Conservation (phyloP, 2,329 filamentous ascomycete genomes). For the Epichloe coenophiala region DNA sequence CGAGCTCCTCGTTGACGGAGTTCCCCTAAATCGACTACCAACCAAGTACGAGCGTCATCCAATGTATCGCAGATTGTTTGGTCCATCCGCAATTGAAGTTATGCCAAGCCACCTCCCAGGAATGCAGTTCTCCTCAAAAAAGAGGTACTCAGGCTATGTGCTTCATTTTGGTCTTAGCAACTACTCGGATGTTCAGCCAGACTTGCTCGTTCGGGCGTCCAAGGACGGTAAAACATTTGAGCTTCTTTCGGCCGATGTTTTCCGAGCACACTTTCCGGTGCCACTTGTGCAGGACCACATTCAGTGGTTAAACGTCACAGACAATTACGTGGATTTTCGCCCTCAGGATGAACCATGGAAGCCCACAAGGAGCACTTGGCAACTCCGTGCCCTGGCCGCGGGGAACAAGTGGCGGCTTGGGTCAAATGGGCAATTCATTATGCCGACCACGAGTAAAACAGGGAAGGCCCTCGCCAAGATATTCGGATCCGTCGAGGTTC, state of each 20-base stretch:
- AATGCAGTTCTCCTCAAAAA: constrained; percentile 28
- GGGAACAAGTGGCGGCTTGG: background rate
- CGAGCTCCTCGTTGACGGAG: constrained; percentile 37
- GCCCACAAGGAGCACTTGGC: background rate
- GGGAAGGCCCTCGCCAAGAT: background rate
- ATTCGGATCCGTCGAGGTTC: background rate
- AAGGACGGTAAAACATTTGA: constrained; percentile 9
- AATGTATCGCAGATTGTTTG: constrained; percentile 9
- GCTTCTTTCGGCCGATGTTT: constrained; percentile 20
- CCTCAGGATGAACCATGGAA: constrained; percentile 14
- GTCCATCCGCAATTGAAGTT: constrained; percentile 6
- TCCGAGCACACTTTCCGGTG: constrained; percentile 18
- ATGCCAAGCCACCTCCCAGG: constrained; percentile 9
- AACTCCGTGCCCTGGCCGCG: background rate
- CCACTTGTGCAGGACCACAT: constrained; percentile 25
- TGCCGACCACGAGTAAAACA: constrained; percentile 10
- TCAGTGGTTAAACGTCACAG: constrained; percentile 31
- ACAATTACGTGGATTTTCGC: constrained; percentile 20
- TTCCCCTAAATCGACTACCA: constrained; percentile 31
- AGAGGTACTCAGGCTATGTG: constrained; percentile 15
- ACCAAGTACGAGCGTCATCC: constrained; percentile 25
- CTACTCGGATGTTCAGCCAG: background rate
- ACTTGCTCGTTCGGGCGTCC: constrained; percentile 20
- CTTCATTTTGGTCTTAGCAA: constrained; percentile 21
- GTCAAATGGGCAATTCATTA: background rate